Evolutionary conservation across 1,284 basidiomycete species (phyloP), one percentile per base, ranked within the genome.

Genomic region (Agaricales sp.): DNA sequence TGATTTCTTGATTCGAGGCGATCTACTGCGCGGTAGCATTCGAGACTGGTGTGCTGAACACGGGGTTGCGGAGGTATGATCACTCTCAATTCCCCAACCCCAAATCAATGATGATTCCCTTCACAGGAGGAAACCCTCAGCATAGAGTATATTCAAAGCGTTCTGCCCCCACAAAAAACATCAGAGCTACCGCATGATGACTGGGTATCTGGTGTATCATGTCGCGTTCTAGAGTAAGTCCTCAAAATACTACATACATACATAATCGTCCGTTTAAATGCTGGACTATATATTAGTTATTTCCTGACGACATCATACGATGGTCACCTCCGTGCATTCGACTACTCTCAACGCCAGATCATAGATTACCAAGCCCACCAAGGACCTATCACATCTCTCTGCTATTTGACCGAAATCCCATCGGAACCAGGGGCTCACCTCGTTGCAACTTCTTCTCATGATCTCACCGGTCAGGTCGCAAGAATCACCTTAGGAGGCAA

Each of bases 121-220:
- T 47, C 51, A 50, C 59, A 87, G 78, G 89, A 93, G 74, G 86
- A 91, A 61, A 92, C 89, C 2, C 75, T 97, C 30, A 87, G 94
- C 60, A 79, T 99, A 48, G 93, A 98, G 67, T 98, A 98, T 68
- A 84, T 99, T 51, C 84, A 94, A 64, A 90, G 85, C 22, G 80
- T 96, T 1, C 72, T 98, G 62, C 94, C 95, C 0, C 95, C 95
- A 0, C 79, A 90, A 58, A 82, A 83, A 52, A 77, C 92, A 61
- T 78, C 84, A 0, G 77, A 84, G 25, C 75, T 92, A 50, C 85
- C 88, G 18, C 89, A 93, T 56, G 89, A 98, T 55, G 94, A 97
- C 57, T 99, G 94, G 95, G 85, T 96, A 0, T 90, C 90, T 0
- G 82, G 83, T 12, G 75, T 97, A 21, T 86, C 84, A 39, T 82